Percentiles rank a stretch among this genome's conserved stretches.
phyloP scores from a whole-genome alignment of 176 grass and related monocot genomes.

The Raddia guianensis region DNA sequence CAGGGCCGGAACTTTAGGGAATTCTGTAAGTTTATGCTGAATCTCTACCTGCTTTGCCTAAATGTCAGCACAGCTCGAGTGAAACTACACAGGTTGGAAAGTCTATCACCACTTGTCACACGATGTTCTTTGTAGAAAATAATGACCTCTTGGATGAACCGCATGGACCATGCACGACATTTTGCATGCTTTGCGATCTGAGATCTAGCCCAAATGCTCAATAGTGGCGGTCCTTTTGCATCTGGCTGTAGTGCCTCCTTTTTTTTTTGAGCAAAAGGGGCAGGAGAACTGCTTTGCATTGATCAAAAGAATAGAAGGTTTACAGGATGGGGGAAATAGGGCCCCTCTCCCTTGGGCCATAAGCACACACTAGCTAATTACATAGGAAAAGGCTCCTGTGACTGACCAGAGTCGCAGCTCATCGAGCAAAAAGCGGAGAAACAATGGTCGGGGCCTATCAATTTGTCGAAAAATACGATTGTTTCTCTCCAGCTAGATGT shows the following conservation, averaged over 20 bases:
- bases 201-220: neutral
- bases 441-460: no score
- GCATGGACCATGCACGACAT: neutral
- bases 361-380: no score
- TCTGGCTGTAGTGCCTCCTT: neutral
- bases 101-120: neutral
- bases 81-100: neutral
- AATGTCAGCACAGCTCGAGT: neutral
- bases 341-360: no score
- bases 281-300: no score
- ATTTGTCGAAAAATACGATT: no score
- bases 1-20: neutral
- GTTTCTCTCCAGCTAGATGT: no score
- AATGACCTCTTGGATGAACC: neutral
- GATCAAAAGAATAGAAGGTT: no score
- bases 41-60: neutral
- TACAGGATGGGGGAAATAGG: no score
- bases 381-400: no score
- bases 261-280: no score
- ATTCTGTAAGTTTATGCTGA: neutral
- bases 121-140: neutral
- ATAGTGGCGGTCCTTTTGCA: constrained; percentile 13
- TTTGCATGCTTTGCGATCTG: neutral
- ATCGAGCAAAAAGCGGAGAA: no score
- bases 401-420: no score